Conservation (phyloP, 176 grass and related monocot genomes). For the Urochloa ruziziensis region DNA sequence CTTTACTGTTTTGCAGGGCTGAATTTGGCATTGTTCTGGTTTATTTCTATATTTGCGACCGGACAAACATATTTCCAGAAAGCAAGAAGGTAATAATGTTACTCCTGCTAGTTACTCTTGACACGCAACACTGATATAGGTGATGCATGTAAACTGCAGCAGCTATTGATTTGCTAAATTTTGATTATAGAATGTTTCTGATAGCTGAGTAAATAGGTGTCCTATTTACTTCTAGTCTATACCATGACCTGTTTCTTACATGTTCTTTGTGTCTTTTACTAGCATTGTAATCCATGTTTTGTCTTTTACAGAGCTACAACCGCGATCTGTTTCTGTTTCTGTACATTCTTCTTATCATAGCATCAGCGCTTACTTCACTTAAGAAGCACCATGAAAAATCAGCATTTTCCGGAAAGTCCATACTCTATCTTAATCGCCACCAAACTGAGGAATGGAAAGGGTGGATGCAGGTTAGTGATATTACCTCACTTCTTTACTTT, state of each 20-base stretch:
- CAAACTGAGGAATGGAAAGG: conserved; percentile 93
- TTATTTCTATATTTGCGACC: conserved; percentile 89
- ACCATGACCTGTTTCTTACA: conserved; percentile 10
- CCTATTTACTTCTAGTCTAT: conserved; percentile 3
- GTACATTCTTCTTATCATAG: conserved; percentile 72
- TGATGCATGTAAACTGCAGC: not conserved
- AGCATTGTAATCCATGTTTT: conserved; percentile 21
- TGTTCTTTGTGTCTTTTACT: conserved; percentile 6
- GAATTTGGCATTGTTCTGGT: conserved; percentile 66
- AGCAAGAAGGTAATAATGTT: conserved; percentile 63
- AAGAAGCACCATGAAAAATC: conserved; percentile 82
- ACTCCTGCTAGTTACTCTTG: not conserved
- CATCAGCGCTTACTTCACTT: conserved; percentile 63
- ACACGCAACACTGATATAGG: not conserved
- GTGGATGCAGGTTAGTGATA: conserved; percentile 76
- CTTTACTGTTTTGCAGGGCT: conserved; percentile 51
- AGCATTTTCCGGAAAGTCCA: conserved; percentile 65
- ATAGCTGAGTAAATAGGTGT: not conserved
- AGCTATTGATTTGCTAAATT: not conserved
- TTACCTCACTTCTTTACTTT: conserved; percentile 10
- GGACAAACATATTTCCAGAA: conserved; percentile 80
- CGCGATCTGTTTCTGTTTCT: conserved; percentile 74
- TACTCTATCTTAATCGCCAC: conserved; percentile 77
- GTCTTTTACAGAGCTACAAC: conserved; percentile 66
- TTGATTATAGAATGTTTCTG: not conserved